phyloP scores from a whole-genome alignment of 2,329 filamentous ascomycete genomes.

The Curvularia sp. region DNA sequence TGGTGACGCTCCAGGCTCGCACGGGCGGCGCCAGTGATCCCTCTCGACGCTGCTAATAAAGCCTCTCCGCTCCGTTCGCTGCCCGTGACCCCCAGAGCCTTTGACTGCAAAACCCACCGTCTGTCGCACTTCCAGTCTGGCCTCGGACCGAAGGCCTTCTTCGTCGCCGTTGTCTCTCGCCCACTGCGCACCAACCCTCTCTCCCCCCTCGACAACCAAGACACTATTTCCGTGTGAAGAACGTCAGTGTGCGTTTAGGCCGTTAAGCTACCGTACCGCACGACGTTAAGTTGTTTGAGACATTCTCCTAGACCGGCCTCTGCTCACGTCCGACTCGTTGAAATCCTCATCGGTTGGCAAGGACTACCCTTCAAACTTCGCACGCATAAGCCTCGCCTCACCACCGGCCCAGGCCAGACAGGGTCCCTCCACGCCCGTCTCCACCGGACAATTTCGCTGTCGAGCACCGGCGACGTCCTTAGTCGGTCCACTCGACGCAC shows the following conservation, averaged over 20 bases:
- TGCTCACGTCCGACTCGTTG: slow-evolving; percentile 37
- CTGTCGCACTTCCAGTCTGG: slow-evolving; percentile 46
- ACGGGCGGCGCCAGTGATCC: slow-evolving; percentile 26
- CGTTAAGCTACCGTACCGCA: slow-evolving; percentile 42
- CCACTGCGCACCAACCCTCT: slow-evolving; percentile 33
- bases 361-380: slow-evolving; percentile 45
- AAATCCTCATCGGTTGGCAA: slow-evolving; percentile 43
- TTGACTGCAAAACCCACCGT: slow-evolving; percentile 40
- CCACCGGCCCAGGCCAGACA: slow-evolving; percentile 33
- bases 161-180: slow-evolving; percentile 38
- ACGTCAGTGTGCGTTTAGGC: slow-evolving; percentile 41
- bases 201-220: slow-evolving; percentile 4
- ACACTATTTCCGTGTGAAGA: slow-evolving; percentile 32
- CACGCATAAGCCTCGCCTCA: slow-evolving; percentile 40
- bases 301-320: slow-evolving; percentile 38
- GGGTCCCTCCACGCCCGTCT: slow-evolving; percentile 47
- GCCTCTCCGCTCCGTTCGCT: slow-evolving; percentile 21
- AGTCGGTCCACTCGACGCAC: slow-evolving; percentile 36
- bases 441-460: slow-evolving; percentile 40
- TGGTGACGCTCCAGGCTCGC: slow-evolving; percentile 27
- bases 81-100: slow-evolving; percentile 31
- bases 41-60: slow-evolving; percentile 28
- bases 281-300: slow-evolving; percentile 47
- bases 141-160: slow-evolving; percentile 48
- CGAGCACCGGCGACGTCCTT: slow-evolving; percentile 43